Base-by-base conservation (phyloP, 257 asterid species). In the Linderniella brevidens region DNA sequence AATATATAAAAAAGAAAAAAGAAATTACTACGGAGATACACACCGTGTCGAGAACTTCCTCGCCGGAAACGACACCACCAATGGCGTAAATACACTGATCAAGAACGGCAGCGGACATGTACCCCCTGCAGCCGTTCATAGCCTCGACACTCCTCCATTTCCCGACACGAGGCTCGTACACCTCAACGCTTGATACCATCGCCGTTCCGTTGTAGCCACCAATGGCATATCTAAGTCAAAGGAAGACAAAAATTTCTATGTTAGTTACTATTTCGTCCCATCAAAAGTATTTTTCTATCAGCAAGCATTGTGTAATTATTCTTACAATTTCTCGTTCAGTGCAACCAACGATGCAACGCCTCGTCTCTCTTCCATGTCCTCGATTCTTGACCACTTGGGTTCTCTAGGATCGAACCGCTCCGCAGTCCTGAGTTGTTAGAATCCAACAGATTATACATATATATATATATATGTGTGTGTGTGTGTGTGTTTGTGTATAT, bases 321-420 rank as follows among this genome's bases (percentile, higher is more conserved):
- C 90, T 70, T 57, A 82, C 94, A 82, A 17, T 56, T 72, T 75
- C 18, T 65, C 90, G 20, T 86, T 70, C 25, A 54, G 48, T 6
- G 72, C 68, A 61, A 73, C 73, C 55, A 76, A 53, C 47, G 82
- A 76, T 64, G 74, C 94, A 57, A 69, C 69, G 52, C 86, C 92
- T 60, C 90, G 72, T 52, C 48, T 66, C 5, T 57, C 18, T 54
- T 55, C 52, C 96, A 82, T 72, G 62, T 54, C 52, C n/a, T 55
- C 45, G 9, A 71, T 44, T 15, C 17, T 44, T 13, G 49, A 10
- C 53, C 53, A 48, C 5, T 17, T 12, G 39, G 49, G 66, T 52
- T 68, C 75, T 64, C 92, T 70, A 9, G 85, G 88, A 53, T 86
- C 96, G 62, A 71, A 78, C 50, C 92, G 74, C 74, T 82, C 96